Evolutionary conservation across 1,139 yeast genomes (phyloP), one percentile per base, ranked within the genome.

Genomic region (Magnusiomyces suaveolens): DNA sequence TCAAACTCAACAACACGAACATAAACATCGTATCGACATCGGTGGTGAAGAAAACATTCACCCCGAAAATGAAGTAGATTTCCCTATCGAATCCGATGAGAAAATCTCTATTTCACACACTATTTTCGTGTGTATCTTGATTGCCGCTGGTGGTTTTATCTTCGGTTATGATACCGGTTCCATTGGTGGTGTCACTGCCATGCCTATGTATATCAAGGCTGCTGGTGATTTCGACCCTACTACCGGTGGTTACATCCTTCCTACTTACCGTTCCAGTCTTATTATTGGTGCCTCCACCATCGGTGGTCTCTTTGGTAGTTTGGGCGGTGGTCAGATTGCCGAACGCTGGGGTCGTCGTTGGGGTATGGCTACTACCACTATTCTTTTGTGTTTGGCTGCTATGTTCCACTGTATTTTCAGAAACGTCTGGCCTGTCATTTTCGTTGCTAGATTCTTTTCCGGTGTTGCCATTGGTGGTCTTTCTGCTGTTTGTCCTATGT

Each of bases 391-490:
- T 62, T 60, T 76, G 52, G 84, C 83, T 46, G 72, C 77, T 50
- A 60, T 78, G 47, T 72, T 81, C 62, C 84, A 80, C 67, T 74
- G 79, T 44, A 73, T 77, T 41, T 67, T 83, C 26, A 66, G 72
- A 39, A 43, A 57, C 25, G 59, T 63, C 38, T 73, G 78, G 78
- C 68, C 68, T 59, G 76, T 73, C 57, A 56, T 61, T 43, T 64
- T 68, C 59, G 62, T 78, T 71, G 72, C 77, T 62, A 63, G 84
- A 74, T 69, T 75, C 52, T 68, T 78, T 60, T 75, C 77, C 55
- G 83, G 83, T 50, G 67, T 82, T 55, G 87, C 85, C 66, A 85
- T 84, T 55, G 90, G 90, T 63, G 75, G 77, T 46, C 78, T 83
- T 43, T 76, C 88, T 21, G 84, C 85, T 44, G 72, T 81, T 53